Conservation (phyloP, 208 protist genomes). For the Phytomonas francai region DNA sequence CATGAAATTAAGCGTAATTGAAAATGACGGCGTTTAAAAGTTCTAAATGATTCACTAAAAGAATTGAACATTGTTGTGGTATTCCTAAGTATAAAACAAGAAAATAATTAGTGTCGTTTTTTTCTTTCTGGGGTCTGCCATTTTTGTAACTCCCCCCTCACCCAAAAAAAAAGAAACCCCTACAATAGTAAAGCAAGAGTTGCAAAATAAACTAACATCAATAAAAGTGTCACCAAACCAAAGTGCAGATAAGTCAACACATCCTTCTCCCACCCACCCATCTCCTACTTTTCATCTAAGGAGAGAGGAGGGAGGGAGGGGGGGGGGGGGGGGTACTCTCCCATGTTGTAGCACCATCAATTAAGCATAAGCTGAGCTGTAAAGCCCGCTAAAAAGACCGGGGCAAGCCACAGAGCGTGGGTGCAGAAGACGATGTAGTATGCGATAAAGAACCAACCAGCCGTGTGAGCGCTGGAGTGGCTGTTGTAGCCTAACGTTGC, state of each 20-base stretch:
- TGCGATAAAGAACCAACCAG: constrained; percentile 77
- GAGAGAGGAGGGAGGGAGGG: not conserved
- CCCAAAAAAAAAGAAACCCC: constrained; percentile 4
- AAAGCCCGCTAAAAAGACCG: constrained; percentile 27
- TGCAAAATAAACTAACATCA: constrained; percentile 6
- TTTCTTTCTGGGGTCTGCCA: not conserved
- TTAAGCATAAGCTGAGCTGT: constrained; percentile 66
- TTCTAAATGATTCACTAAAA: not conserved
- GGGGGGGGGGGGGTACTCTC: not conserved
- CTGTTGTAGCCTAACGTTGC: constrained; percentile 84
- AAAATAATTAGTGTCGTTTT: no score
- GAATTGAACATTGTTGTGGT: not conserved
- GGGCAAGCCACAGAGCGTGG: constrained; percentile 59
- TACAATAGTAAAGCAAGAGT: constrained; percentile 3
- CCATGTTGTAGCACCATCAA: constrained; percentile 16
- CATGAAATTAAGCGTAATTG: not conserved
- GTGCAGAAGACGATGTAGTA: constrained; percentile 83
- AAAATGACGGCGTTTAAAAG: not conserved
- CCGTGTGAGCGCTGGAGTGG: constrained; percentile 67
- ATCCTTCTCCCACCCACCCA: not conserved
- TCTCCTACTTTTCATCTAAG: not conserved
- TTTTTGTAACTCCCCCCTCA: not conserved
- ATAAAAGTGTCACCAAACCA: not conserved
- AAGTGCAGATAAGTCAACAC: not conserved
- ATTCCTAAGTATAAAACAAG: not conserved